Evolutionary conservation across 2,329 filamentous ascomycete species (phyloP), one percentile per base, ranked within the genome.

Genomic region (Paraphaeosphaeria sporulosa): DNA sequence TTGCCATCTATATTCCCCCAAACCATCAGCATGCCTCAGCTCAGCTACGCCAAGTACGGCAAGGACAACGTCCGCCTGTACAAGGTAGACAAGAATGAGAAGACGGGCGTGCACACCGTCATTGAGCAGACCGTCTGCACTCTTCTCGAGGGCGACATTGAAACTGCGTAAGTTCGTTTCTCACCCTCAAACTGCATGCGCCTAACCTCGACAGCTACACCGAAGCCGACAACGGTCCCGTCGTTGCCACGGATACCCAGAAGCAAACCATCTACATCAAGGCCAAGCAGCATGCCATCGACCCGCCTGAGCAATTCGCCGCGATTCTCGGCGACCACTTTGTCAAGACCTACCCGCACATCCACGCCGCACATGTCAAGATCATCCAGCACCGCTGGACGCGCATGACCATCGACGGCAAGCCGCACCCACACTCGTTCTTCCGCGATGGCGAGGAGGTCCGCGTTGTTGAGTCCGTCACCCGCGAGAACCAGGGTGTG

Each of bases 1-100:
- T 27, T 23, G 12, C 19, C 8, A n/a, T 21, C 34, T 42, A 1
- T 4, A 21, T 56, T 21, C 44, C 5, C 23, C 25, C 12, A 27
- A 49, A 36, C 46, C 50, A 46, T 30, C 69, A 75, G 61, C 60
- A 83, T 83, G 80, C 76, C 81, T 67, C 73, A 81, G 60, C 81
- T 84, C 65, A 79, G 75, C 68, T 80, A 81, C 72, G 91, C 91
- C 71, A 88, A 89, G 76, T 94, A 94, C 78, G 91, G 91, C 82
- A 94, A 99, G 88, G 95, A 98, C 87, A 98, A 99, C 83, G 90
- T 99, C 85, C 94, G 95, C 74, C 88, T 99, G 72, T 96, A 91
- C 88, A 99, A 99, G 81, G 93, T 97, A 73, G 86, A 96, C 74
- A 89, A 88, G 71, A 89, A 98, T 78, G 83, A 88, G 75, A 83